Evolutionary conservation across 176 grass and related monocot species (phyloP).

Genomic region (Melocanna baccifera): DNA sequence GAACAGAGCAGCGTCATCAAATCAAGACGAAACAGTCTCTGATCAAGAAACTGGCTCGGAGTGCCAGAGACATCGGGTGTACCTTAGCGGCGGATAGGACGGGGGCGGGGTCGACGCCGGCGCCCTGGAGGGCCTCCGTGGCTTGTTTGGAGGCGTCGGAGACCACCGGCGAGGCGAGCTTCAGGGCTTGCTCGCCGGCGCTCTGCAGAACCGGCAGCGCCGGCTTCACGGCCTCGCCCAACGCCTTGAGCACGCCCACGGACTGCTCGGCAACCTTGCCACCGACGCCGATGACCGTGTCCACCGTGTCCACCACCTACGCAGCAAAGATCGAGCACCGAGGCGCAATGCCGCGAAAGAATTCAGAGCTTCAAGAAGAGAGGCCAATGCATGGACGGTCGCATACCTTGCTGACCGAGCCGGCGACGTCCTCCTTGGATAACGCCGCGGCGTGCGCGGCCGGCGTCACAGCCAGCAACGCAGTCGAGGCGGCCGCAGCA

Average conservation of each 20-base stretch:
- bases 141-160: constrained; percentile 69
- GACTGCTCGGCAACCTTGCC: constrained; percentile 46
- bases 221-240: constrained; percentile 64
- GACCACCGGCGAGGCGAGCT: constrained; percentile 69
- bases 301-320: constrained; percentile 73
- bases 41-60: background rate
- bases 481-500: background rate
- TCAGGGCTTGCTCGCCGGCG: constrained; percentile 68
- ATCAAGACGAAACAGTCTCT: background rate
- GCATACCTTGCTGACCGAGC: constrained; percentile 62
- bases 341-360: background rate
- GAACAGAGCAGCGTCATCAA: constrained; percentile 23
- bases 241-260: constrained; percentile 39
- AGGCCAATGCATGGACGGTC: background rate
- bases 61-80: background rate
- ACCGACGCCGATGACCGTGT: constrained; percentile 42
- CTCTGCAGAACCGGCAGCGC: constrained; percentile 64
- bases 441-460: constrained; percentile 53
- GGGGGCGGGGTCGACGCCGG: constrained; percentile 72
- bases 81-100: constrained; percentile 74
- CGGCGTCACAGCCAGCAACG: constrained; percentile 20
- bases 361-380: background rate
- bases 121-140: constrained; percentile 58
- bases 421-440: constrained; percentile 71
- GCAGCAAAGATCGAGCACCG: background rate